Evolutionary conservation across 495 filamentous ascomycete genomes (phyloP), one percentile per base, ranked within the genome.

Genomic region (Lepraria neglecta): DNA sequence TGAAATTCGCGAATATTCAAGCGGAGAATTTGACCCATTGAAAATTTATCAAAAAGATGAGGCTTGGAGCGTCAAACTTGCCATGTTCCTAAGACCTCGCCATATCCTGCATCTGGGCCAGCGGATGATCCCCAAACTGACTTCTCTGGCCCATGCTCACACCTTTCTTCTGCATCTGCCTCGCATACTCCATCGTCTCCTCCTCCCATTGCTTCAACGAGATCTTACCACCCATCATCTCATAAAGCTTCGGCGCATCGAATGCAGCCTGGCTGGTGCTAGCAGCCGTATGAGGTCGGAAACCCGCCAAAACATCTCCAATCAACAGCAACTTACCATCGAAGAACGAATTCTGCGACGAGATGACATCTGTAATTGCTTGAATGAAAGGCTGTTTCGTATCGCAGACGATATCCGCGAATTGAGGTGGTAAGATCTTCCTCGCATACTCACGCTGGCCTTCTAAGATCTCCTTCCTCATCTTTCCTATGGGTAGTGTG

Each of bases 271-370:
- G 80, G 21, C 71, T 75, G 6, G 78, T 81, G 40, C 74, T 75
- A 1, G 76, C 77, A 10, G 77, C 78, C 2, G 79, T 82, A 60
- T 84, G 81, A 21, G 82, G 82, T 17, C 82, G 68, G 54, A 85
- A 82, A 3, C 76, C 77, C 0, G 79, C 80, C 14, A 84, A 59
- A 35, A 81, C 81, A 69, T 85, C 82, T 24, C 82, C 81, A 6
- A 84, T 70, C 40, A 84, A 65, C 35, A 83, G 69, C 1, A 84
- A 72, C 65, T 77, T 80, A 0, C 77, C 80, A 56, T 68, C 67
- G 21, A 79, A 61, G 56, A 77, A 83, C 56, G 75, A 71, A 46
- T 77, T 70, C 38, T 71, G 58, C 0, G 77, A 73, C 30, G 72
- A 73, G 9, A 81, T 66, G 14, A 79, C 76, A 58, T 84, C 81